These are phyloP conservation scores for Byssoonygena ceratinophila DNA, from an alignment of 2,329 filamentous ascomycete species.

Conservation along the genomic window DNA sequence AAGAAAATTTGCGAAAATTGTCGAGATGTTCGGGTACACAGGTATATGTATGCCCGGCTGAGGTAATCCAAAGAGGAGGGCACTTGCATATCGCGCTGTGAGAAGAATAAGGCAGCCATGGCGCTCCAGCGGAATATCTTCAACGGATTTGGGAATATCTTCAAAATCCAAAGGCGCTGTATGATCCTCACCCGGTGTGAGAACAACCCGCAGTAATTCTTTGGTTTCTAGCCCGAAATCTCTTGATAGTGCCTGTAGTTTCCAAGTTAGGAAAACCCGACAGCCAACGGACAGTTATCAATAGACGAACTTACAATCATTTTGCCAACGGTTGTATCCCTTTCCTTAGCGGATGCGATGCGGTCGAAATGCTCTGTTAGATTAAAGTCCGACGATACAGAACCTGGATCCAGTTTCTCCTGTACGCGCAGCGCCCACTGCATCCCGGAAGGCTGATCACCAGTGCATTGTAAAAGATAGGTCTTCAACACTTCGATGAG, in stretches of 20 bases:
- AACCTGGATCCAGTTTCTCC: constrained; percentile 46
- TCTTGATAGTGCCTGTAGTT: constrained; percentile 40
- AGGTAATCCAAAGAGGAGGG: constrained; percentile 40
- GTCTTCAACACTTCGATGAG: constrained; percentile 52
- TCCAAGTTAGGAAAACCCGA: constrained; percentile 4
- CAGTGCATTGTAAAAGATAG: constrained; percentile 40
- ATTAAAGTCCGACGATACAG: constrained; percentile 40
- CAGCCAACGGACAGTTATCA: not conserved
- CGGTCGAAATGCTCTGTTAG: constrained; percentile 41
- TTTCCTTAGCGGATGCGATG: constrained; percentile 41
- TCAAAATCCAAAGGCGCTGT: constrained; percentile 42
- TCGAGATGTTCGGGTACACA: constrained; percentile 46
- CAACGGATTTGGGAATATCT: constrained; percentile 42
- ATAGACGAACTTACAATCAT: constrained; percentile 36
- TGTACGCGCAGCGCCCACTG: constrained; percentile 43
- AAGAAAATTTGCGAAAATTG: constrained; percentile 44
- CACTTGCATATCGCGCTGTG: constrained; percentile 42
- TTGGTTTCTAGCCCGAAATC: constrained; percentile 43
- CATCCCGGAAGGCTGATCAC: constrained; percentile 30
- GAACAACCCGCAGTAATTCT: constrained; percentile 39
- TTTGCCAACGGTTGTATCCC: constrained; percentile 48
- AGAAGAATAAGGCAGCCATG: constrained; percentile 46
- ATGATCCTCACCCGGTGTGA: constrained; percentile 31
- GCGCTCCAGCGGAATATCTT: constrained; percentile 47
- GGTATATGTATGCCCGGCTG: constrained; percentile 31